A percentile compares a stretch with the other conserved stretches of the same genome.
Conservation (phyloP, 306 rosid genomes). For the Medicago truncatula region DNA sequence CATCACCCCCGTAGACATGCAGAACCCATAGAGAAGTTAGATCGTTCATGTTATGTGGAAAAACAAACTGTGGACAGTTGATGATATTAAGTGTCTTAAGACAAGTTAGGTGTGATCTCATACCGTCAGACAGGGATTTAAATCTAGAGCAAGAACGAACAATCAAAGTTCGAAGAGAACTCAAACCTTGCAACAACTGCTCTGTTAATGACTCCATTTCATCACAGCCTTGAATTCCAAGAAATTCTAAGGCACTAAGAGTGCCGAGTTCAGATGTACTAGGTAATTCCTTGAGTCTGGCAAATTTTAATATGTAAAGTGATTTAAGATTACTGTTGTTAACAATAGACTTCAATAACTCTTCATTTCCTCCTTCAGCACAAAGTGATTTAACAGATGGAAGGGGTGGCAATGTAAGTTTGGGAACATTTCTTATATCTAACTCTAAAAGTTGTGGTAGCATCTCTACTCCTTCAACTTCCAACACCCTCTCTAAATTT, state of each 20-base stretch:
- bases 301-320: background rate
- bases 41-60: background rate
- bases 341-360: background rate
- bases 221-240: background rate
- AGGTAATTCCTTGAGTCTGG: background rate
- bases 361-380: background rate
- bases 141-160: too few relatives aligned
- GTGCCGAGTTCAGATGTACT: background rate
- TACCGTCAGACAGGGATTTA: too few relatives aligned
- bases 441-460: background rate
- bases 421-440: background rate
- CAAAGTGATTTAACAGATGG: background rate
- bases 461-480: background rate
- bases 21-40: background rate
- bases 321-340: background rate
- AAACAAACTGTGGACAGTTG: background rate
- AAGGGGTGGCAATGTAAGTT: background rate
- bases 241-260: background rate
- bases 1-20: too few relatives aligned
- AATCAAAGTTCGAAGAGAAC: too few relatives aligned
- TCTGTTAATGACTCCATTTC: background rate
- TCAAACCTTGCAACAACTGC: background rate
- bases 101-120: too few relatives aligned
- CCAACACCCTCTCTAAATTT: background rate
- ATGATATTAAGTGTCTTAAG: fast-evolving